Evolutionary conservation across 2,329 filamentous ascomycete genomes (phyloP), one percentile per base, ranked within the genome.

Genomic region (Aspergillus caelatus): DNA sequence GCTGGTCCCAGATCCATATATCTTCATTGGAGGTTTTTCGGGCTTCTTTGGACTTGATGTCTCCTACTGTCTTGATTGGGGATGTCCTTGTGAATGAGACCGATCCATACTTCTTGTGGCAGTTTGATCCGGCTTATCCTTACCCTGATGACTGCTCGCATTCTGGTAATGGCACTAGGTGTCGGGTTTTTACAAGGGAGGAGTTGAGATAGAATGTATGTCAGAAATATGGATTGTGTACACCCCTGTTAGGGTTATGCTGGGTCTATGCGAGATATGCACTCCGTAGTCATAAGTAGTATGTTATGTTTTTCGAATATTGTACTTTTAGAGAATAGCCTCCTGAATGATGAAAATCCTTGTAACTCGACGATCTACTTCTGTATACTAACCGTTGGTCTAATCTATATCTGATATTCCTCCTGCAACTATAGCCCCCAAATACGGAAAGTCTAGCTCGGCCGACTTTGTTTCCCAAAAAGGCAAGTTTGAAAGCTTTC

Each of bases 81-180:
- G 77, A 74, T 10, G 76, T 87, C 2, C 68, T 87, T 67, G 72
- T 77, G 1, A 82, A 84, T 57, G 85, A 87, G 76, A 87, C 85
- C 46, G 83, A 87, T 72, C 73, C 74, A 8, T 82, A 79, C 65
- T 87, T 87, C 72, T 65, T 70, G 30, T 88, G 85, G 85, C 85
- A 87, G 75, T 86, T 78, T 71, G 75, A 83, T 67, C 26, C 26
- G 19, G 8, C 26, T 32, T 45, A 45, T 21, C 56, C 41, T 45
- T 58, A 43, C 46, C 56, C 56, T 21, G n/a, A n/a, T 19, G 56
- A 39, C 11, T 58, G 56, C 34, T 30, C 28, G n/a, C 41, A 28
- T 16, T 28, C 26, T 34, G 56, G 21, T 14, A 34, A 32, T n/a
- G 28, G 28, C n/a, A 28, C 19, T 19, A 36, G 30, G 2, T 54